A percentile compares a stretch with the other conserved stretches of the same genome.
Evolutionary conservation across 1,284 basidiomycete genomes (phyloP).

Genomic region (Rhodotorula sp.): DNA sequence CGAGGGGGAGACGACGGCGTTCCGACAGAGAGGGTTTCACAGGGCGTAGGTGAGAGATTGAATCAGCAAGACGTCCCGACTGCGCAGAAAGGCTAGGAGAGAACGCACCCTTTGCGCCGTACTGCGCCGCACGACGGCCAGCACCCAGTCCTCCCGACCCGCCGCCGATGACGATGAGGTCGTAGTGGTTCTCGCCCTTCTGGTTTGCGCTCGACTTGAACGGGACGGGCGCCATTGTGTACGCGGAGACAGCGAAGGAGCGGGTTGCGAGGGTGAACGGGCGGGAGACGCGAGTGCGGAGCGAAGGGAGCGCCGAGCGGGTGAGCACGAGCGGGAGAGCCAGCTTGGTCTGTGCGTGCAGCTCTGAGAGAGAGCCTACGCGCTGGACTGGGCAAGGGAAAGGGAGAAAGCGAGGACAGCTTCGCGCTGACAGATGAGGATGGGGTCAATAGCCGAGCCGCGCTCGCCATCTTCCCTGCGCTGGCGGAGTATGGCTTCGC

Average conservation of each 20-base stretch:
- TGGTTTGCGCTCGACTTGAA: slow-evolving; percentile 53
- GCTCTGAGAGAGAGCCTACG: not conserved
- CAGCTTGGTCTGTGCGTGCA: not conserved
- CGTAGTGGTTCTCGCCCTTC: slow-evolving; percentile 66
- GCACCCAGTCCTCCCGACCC: slow-evolving; percentile 79
- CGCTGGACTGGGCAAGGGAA: no score
- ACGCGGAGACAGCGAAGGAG: slow-evolving; percentile 3
- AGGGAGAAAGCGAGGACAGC: not conserved
- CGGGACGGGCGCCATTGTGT: slow-evolving; percentile 43
- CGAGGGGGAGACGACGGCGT: no score
- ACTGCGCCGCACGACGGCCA: slow-evolving; percentile 81
- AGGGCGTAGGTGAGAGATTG: not conserved
- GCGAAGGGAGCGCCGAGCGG: not conserved
- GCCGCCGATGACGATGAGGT: slow-evolving; percentile 75
- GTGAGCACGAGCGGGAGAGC: not conserved
- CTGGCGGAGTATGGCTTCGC: no score
- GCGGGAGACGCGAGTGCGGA: not conserved
- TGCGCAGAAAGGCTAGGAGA: not conserved
- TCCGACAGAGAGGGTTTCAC: no score
- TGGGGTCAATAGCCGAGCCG: no score
- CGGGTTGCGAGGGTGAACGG: not conserved
- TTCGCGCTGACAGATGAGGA: no score
- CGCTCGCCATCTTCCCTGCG: no score
- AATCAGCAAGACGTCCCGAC: no score
- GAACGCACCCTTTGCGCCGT: slow-evolving; percentile 76